Evolutionary conservation across 2,329 filamentous ascomycete species (phyloP).

Genomic region (Fusarium sambucinum): DNA sequence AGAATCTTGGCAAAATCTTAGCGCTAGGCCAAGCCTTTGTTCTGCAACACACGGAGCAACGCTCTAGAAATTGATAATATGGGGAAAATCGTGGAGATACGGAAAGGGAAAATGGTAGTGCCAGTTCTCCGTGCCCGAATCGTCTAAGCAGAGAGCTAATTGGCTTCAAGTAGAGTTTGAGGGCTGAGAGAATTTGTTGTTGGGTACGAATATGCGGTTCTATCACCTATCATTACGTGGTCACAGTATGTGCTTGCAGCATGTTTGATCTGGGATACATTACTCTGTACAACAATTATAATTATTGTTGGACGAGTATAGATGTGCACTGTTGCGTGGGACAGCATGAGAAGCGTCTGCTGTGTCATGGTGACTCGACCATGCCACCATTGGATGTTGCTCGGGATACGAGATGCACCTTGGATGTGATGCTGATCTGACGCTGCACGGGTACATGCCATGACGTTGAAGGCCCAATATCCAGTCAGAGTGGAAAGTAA

Average conservation of each 20-base stretch:
- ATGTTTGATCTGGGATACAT: neutral
- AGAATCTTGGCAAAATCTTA: slow-evolving; percentile 5
- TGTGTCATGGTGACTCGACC: neutral
- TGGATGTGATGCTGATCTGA: slow-evolving; percentile 14
- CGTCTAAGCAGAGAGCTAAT: neutral
- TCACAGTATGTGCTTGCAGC: neutral
- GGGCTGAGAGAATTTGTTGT: neutral
- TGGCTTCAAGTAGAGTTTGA: neutral
- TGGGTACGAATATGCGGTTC: neutral
- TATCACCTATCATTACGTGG: neutral
- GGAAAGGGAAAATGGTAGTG: neutral
- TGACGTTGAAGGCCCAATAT: neutral
- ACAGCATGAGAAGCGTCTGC: neutral
- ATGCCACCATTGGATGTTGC: slow-evolving; percentile 11
- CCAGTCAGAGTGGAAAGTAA: neutral
- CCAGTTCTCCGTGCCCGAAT: neutral
- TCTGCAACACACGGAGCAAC: neutral
- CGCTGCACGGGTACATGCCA: neutral
- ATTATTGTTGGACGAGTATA: neutral
- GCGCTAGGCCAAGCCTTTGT: slow-evolving; percentile 20
- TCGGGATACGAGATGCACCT: slow-evolving; percentile 25
- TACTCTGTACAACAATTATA: too few species aligned
- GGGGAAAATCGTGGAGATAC: neutral
- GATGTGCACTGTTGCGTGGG: neutral
- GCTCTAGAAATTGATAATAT: neutral